phyloP scores from a whole-genome alignment of 495 filamentous ascomycete species.

The Darksidea phi region DNA sequence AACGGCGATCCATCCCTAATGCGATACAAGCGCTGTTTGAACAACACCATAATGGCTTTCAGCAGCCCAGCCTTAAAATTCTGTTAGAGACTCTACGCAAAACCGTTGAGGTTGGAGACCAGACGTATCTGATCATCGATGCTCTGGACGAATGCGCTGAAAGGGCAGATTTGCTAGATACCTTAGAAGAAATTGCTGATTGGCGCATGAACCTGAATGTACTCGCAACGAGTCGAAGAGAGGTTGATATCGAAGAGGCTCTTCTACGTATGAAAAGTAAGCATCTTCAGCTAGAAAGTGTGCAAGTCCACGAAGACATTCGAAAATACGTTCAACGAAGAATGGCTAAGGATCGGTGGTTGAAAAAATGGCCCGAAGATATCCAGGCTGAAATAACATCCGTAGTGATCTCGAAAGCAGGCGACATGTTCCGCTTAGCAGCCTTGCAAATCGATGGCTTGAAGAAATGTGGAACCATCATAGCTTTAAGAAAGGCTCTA shows the following conservation, averaged over 20 bases:
- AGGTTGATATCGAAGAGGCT: slow-evolving; percentile 9
- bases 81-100: neutral
- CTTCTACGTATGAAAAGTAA: neutral
- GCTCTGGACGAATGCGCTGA: slow-evolving; percentile 18
- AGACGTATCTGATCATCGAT: slow-evolving; percentile 10
- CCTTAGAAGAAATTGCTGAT: neutral
- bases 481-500: neutral
- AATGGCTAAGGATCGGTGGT: neutral
- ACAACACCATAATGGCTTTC: slow-evolving; percentile 4
- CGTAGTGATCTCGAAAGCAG: slow-evolving; percentile 1
- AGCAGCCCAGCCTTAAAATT: neutral
- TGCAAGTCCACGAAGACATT: slow-evolving; percentile 4
- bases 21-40: neutral
- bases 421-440: slow-evolving; percentile 14
- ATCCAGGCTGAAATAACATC: slow-evolving; percentile 1
- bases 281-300: neutral
- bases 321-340: neutral
- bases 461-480: neutral
- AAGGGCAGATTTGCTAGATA: neutral
- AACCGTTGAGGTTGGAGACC: neutral
- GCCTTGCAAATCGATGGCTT: slow-evolving; percentile 7
- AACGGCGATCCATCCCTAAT: neutral
- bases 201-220: slow-evolving; percentile 6
- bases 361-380: slow-evolving; percentile 6
- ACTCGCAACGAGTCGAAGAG: slow-evolving; percentile 6